These are phyloP conservation scores for Trifolium dubium DNA, from an alignment of 306 rosid genomes.

Conservation along the genomic window DNA sequence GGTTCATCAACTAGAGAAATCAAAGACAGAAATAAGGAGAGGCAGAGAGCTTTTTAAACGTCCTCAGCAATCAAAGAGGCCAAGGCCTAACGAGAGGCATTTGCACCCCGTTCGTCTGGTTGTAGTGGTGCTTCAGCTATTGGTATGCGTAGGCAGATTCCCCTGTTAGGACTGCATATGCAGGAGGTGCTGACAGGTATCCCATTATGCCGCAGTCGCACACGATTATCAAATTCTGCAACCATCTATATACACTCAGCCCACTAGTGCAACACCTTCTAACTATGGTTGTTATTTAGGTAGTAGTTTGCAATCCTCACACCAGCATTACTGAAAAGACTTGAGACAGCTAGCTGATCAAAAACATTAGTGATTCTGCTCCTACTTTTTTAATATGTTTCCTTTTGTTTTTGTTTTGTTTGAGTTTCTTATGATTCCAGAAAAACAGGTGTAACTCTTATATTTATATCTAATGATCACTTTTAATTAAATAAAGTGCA, in stretches of 20 bases:
- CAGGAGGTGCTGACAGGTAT: constrained; percentile 55
- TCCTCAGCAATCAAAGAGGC: constrained; percentile 59
- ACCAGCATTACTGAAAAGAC: constrained; percentile 55
- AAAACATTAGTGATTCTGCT: constrained; percentile 20
- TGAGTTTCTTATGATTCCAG: constrained; percentile 21
- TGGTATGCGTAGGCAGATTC: constrained; percentile 52
- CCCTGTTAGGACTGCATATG: constrained; percentile 58
- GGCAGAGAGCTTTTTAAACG: constrained; percentile 56
- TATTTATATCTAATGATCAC: background rate
- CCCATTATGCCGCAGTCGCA: constrained; percentile 42
- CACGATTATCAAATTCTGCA: constrained; percentile 63
- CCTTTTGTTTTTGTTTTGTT: constrained; percentile 33
- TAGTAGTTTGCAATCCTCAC: constrained; percentile 61
- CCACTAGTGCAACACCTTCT: constrained; percentile 50
- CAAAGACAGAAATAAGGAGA: constrained; percentile 67
- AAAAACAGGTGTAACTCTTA: constrained; percentile 26
- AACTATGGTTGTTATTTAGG: constrained; percentile 58
- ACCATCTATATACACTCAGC: constrained; percentile 59
- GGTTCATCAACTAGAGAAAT: constrained; percentile 69
- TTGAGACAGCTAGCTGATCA: constrained; percentile 24
- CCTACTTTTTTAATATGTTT: background rate
- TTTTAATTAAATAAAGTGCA: background rate
- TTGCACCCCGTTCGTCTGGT: constrained; percentile 53
- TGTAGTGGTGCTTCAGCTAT: constrained; percentile 40
- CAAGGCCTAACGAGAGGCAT: constrained; percentile 55